These are phyloP conservation scores for Phlegmacium glaucopus DNA, from an alignment of 768 basidiomycete genomes.

Conservation along the genomic window DNA sequence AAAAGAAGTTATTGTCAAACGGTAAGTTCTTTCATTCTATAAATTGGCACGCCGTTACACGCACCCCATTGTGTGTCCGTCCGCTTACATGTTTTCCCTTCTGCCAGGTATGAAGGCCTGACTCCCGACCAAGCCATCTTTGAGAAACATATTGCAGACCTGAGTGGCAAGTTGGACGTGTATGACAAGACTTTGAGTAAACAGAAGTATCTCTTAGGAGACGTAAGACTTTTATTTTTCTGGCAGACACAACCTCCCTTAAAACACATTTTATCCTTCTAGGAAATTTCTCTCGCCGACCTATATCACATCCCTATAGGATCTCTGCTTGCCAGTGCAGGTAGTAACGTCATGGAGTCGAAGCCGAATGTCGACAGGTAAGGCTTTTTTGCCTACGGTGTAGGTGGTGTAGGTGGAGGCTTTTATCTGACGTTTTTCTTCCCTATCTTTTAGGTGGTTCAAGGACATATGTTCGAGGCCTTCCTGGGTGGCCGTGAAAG, in stretches of 20 bases:
- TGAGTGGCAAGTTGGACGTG: slow-evolving; percentile 35
- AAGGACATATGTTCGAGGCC: background rate
- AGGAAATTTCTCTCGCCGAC: slow-evolving; percentile 44
- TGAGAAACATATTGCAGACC: slow-evolving; percentile 14
- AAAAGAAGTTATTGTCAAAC: slow-evolving; percentile 39
- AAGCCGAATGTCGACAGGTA: slow-evolving; percentile 38
- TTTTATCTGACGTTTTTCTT: background rate
- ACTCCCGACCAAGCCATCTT: slow-evolving; percentile 24
- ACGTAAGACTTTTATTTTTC: slow-evolving; percentile 22
- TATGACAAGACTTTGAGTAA: slow-evolving; percentile 47
- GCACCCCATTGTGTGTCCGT: too few relatives aligned
- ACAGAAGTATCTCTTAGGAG: slow-evolving; percentile 43
- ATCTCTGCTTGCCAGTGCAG: slow-evolving; percentile 17
- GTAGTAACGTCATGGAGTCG: slow-evolving; percentile 24
- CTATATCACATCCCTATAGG: slow-evolving; percentile 42
- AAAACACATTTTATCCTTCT: background rate
- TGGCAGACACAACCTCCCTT: background rate
- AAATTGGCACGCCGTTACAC: too few relatives aligned
- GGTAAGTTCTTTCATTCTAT: slow-evolving; percentile 5
- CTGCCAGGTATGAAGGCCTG: slow-evolving; percentile 18
- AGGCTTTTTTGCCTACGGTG: background rate
- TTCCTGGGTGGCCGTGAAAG: background rate
- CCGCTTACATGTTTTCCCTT: background rate
- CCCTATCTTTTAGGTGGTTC: background rate
- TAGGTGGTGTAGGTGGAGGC: background rate